Evolutionary conservation across 2,329 filamentous ascomycete species (phyloP), one percentile per base, ranked within the genome.

Genomic region (Verticillium longisporum): DNA sequence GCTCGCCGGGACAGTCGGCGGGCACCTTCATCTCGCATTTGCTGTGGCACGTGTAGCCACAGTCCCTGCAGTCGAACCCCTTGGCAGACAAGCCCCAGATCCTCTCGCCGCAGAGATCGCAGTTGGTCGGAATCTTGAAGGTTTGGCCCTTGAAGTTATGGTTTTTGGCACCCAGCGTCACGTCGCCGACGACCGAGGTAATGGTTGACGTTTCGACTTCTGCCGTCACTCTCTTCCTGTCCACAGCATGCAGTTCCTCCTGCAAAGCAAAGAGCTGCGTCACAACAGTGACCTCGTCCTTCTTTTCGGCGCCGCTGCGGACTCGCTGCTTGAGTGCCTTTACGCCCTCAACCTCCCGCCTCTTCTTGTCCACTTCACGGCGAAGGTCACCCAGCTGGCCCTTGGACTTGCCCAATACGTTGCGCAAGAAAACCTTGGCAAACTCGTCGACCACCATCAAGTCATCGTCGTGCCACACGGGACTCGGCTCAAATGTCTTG

Each of bases 11-110:
- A 71, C 95, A 99, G 71, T 97, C 91, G 7, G 95, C 90, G 0
- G 95, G 92, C 0, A 98, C 95, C 76, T 98, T 99, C 89, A 99
- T 95, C 78, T 99, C 92, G 73, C 95, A 99, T 77, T 99, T 99
- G 80, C 88, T 96, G 76, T 99, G 95, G 71, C 95, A 99, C 1
- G 93, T 97, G 76, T 97, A 99, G 37, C 96, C 95, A 70, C 95
- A 99, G 73, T 98, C 94, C 67, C 90, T 86, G 71, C 95, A 99
- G 72, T 96, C 93, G 71, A 97, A 96, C 0, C 95, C 95, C 76
- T 99, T 99, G 41, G 95, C 94, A 34, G 92, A 96, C 50, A 99
- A 75, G 0, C 95, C 95, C 95, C 95, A 99, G 72, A 99, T 97
- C 33, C 95, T 86, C 72, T 99, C 95, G 18, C 93, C 93, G 68